Evolutionary conservation across 768 basidiomycete species (phyloP).

Genomic region (Fibroporia radiculosa): DNA sequence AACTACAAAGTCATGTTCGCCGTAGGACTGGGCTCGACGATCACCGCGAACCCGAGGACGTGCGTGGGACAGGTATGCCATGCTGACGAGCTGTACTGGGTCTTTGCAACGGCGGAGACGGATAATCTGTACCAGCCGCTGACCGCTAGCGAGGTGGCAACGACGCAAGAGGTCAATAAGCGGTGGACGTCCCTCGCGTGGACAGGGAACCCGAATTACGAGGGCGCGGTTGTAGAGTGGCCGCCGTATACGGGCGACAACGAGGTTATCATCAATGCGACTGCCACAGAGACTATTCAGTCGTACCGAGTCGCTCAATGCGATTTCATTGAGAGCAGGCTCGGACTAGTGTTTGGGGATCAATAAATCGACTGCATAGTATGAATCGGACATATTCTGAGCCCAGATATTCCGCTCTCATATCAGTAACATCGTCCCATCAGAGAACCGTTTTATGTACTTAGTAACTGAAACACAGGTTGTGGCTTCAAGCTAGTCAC

Average conservation of each 20-base stretch:
- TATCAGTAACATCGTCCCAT: too few species aligned
- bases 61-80: slow-evolving; percentile 9
- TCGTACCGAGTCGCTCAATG: slow-evolving; percentile 7
- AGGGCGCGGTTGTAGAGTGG: slow-evolving; percentile 5
- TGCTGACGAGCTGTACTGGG: slow-evolving; percentile 10
- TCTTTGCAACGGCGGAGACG: slow-evolving; percentile 8
- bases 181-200: slow-evolving; percentile 9
- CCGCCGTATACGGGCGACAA: slow-evolving; percentile 7
- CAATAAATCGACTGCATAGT: too few species aligned
- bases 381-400: too few species aligned
- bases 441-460: too few species aligned
- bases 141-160: slow-evolving; percentile 3
- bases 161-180: slow-evolving; percentile 6
- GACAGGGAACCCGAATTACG: slow-evolving; percentile 9
- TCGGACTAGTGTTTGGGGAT: slow-evolving; percentile 1
- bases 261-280: slow-evolving; percentile 6
- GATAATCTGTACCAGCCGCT: slow-evolving; percentile 8
- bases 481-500: too few species aligned
- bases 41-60: slow-evolving; percentile 7
- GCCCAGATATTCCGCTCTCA: too few species aligned
- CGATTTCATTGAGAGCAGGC: slow-evolving; percentile 2
- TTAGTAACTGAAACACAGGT: too few species aligned
- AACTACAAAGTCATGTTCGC: slow-evolving; percentile 8
- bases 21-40: slow-evolving; percentile 4
- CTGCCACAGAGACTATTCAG: slow-evolving; percentile 1